Percentiles rank a stretch among this genome's conserved stretches.
phyloP scores from a whole-genome alignment of 805 yeast genomes.

The Wickerhamomyces rabaulensis region DNA sequence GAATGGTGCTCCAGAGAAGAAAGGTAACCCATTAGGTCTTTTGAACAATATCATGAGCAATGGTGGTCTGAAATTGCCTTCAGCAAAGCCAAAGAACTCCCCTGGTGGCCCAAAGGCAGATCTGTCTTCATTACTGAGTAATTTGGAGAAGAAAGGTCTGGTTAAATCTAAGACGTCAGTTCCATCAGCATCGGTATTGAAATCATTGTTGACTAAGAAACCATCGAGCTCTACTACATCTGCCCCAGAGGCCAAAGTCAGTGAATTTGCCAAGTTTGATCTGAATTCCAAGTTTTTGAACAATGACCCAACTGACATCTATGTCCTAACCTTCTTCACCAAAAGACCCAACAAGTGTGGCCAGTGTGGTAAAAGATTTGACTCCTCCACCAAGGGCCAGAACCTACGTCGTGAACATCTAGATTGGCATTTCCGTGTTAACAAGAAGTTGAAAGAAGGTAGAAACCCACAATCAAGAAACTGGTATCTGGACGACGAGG shows the following conservation, averaged over 20 bases:
- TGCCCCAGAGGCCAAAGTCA: not conserved
- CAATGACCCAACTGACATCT: conserved; percentile 40
- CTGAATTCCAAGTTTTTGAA: conserved; percentile 25
- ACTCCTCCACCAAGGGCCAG: conserved; percentile 51
- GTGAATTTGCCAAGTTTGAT: conserved; percentile 20
- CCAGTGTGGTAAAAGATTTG: conserved; percentile 84
- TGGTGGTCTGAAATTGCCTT: conserved; percentile 7
- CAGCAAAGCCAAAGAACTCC: conserved; percentile 6
- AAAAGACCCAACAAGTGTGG: conserved; percentile 73
- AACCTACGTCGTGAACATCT: conserved; percentile 58
- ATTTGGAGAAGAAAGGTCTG: conserved; percentile 17
- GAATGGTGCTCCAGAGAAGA: not conserved
- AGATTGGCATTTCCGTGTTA: conserved; percentile 95
- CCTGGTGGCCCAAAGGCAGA: conserved; percentile 7
- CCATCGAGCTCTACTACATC: conserved; percentile 1
- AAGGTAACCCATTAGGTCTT: conserved; percentile 14
- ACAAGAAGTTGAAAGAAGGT: conserved; percentile 62
- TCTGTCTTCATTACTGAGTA: conserved; percentile 14
- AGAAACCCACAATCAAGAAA: conserved; percentile 61
- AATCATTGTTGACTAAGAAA: conserved; percentile 5
- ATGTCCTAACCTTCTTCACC: conserved; percentile 9
- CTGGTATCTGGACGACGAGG: conserved; percentile 72
- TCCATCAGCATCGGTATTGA: conserved; percentile 8
- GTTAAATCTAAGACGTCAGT: conserved; percentile 10
- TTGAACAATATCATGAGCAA: conserved; percentile 14